A percentile compares a stretch with the other conserved stretches of the same genome.
phyloP scores from a whole-genome alignment of 2,329 filamentous ascomycete species.

The Penicillium thymicola region DNA sequence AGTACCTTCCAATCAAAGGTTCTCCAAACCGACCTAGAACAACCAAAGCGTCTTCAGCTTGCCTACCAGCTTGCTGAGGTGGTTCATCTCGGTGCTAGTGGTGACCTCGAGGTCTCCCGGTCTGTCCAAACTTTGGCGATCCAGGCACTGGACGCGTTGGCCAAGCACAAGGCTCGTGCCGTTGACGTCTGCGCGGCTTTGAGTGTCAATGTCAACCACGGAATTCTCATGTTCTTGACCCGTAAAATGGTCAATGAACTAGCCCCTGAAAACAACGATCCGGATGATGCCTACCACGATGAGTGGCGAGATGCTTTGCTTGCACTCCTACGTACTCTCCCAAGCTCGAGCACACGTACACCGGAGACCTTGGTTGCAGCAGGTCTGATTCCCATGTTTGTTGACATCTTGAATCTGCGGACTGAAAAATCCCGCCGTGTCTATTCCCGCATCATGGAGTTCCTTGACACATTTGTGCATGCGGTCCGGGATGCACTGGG shows the following conservation, averaged over 20 bases:
- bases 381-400: conserved; percentile 82
- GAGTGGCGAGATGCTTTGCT: conserved; percentile 91
- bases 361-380: conserved; percentile 83
- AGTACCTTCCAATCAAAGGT: conserved; percentile 80
- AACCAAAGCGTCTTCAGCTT: conserved; percentile 82
- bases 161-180: conserved; percentile 71
- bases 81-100: conserved; percentile 75
- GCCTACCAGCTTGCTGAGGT: conserved; percentile 90
- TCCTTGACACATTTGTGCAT: conserved; percentile 85
- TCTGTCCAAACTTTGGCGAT: conserved; percentile 80
- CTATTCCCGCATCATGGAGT: conserved; percentile 78
- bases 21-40: conserved; percentile 81
- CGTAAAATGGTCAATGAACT: conserved; percentile 86
- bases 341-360: conserved; percentile 66
- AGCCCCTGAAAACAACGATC: conserved; percentile 56
- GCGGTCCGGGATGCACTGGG: conserved; percentile 80
- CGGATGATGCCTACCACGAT: conserved; percentile 66
- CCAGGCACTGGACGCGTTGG: conserved; percentile 77
- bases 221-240: conserved; percentile 87
- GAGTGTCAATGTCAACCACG: conserved; percentile 93
- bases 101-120: conserved; percentile 64
- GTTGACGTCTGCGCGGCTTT: conserved; percentile 85
- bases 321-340: conserved; percentile 77
- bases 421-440: conserved; percentile 78
- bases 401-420: conserved; percentile 81